These are phyloP conservation scores for Fraxinus pennsylvanica DNA, from an alignment of 257 asterid species.

Conservation along the genomic window DNA sequence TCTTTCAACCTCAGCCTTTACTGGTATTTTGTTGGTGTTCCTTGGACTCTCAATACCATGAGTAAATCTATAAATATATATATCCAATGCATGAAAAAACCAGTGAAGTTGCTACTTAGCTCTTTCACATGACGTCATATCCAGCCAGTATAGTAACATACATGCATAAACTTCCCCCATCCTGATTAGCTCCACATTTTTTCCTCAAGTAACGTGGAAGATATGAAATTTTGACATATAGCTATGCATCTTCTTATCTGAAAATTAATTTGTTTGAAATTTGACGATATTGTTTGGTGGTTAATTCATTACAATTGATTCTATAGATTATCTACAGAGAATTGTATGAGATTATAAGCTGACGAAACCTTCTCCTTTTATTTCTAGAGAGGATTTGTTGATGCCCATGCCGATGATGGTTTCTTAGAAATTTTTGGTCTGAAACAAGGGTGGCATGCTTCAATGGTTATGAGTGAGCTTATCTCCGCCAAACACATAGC, in stretches of 20 bases:
- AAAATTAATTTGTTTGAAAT: neutral
- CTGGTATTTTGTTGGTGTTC: neutral
- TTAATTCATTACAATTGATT: neutral
- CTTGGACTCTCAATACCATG: neutral
- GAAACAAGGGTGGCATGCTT: constrained; percentile 98
- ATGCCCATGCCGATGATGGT: constrained; percentile 84
- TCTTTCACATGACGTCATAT: too few species aligned
- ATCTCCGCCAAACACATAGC: constrained; percentile 89
- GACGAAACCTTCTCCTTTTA: neutral
- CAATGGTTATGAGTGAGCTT: constrained; percentile 87
- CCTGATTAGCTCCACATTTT: neutral
- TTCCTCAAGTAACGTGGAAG: neutral
- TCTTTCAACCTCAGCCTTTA: too few species aligned
- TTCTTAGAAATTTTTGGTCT: constrained; percentile 71
- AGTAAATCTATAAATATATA: neutral
- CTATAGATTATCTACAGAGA: neutral
- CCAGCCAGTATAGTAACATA: too few species aligned
- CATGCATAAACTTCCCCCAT: neutral
- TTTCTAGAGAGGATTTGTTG: constrained; percentile 77
- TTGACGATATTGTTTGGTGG: neutral
- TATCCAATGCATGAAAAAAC: neutral
- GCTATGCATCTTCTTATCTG: neutral
- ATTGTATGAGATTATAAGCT: neutral
- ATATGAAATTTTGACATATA: neutral
- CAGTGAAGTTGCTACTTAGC: neutral